Base-by-base conservation (phyloP, 2,329 filamentous ascomycete genomes). In the Nothomitra cinnamomea region DNA sequence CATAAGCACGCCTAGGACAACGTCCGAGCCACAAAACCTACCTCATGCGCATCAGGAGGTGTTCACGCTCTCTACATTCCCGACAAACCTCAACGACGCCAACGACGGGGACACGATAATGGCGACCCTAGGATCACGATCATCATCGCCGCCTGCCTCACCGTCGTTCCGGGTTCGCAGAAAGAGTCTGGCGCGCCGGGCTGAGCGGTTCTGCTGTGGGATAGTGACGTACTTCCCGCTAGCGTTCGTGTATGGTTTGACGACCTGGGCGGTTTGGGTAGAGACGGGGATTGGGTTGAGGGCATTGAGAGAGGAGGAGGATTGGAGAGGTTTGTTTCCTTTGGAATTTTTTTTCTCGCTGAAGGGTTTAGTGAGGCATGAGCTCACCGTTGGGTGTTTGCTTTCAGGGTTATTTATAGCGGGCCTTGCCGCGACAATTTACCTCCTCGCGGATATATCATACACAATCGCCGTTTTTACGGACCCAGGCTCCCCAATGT, bases 401-500 rank as follows among this genome's bases (percentile, higher is more conserved):
- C 66, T 67, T 3, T 71, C 75, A 68, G 68, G 68, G 28, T 63
- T 64, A 54, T 56, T 71, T 52, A 71, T 70, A 1, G 85, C 85
- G 8, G 63, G 76, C 41, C 64, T 86, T 53, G 87, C 83, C 48
- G 66, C 90, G 57, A 56, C 77, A 35, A 75, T 96, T 57, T 96
- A 89, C 62, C 59, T 78, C 53, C 72, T 95, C 62, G 79, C 94
- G 57, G 90, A 92, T 67, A 85, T 83, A 76, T 90, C 79, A 61
- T 98, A 98, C 70, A 92, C 87, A 1, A 82, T 83, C 45, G 92
- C 92, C 62, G 90, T 96, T 58, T 95, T 96, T 70, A 95, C 87
- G 22, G 79, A 84, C 58, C 90, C 92, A 4, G 92, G 92, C 45
- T 81, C 78, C 47, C 79, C 80, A 8, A 63, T 78, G 15, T 61